Evolutionary conservation across 2,329 filamentous ascomycete species (phyloP), one percentile per base, ranked within the genome.

Genomic region (Helicocarpus griseus): DNA sequence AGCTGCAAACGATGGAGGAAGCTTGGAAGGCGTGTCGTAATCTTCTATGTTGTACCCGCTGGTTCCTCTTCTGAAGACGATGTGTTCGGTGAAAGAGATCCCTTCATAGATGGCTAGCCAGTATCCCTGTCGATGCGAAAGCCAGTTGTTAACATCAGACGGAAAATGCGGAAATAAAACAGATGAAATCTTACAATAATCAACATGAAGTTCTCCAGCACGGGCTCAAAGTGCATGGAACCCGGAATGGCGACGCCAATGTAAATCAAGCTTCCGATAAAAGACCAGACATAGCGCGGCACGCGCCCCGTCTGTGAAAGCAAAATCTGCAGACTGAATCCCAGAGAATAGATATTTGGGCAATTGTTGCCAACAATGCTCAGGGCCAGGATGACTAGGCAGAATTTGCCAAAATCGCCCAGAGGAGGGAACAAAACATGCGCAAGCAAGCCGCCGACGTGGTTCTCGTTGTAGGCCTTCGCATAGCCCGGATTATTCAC

Each of bases 61-160:
- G 57, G 85, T 78, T 2, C 80, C 79, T 22, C 78, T 75, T 60
- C 79, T 80, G 73, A 84, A 87, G 62, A 86, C 60, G 60, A 87
- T 78, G 67, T 88, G 85, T 51, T 88, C 85, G 1, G 75, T 71
- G 17, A 87, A 64, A 1, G 78, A 73, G 56, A 88, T 79, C 44
- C 78, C 83, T 56, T 81, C 78, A 69, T 88, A 89, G 59, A 88
- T 86, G 45, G 83, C 80, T 1, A 88, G 74, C 84, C 85, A 89
- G 71, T 88, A 89, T 2, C 79, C 45, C 45, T 48, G 24, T 48
- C 11, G 6, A 45, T 9, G 26, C n/a, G 24, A 22, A 13, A 4
- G 19, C 1, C 3, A 17, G 7, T 46, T 7, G 24, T 35, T 7
- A 45, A 31, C 33, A 22, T 17, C 11, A 13, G 19, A 31, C 8